phyloP scores from a whole-genome alignment of 495 filamentous ascomycete genomes.

The Penicillium pancosmium region DNA sequence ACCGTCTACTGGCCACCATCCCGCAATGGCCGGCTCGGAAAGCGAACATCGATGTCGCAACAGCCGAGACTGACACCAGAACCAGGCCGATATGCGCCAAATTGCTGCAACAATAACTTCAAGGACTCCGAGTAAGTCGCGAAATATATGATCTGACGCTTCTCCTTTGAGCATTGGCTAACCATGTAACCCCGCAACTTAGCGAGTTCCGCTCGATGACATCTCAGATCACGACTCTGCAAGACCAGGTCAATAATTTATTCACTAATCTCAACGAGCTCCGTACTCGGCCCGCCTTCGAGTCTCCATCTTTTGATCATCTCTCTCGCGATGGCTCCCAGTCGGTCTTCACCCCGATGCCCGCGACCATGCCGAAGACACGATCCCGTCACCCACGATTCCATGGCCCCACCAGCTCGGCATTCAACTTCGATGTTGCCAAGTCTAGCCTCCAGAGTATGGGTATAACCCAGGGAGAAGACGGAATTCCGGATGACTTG shows the following conservation, averaged over 20 bases:
- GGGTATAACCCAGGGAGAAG: slow-evolving; percentile 68
- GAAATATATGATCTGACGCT: slow-evolving; percentile 11
- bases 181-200: neutral
- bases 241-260: slow-evolving; percentile 80
- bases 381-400: slow-evolving; percentile 64
- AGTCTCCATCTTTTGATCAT: slow-evolving; percentile 41
- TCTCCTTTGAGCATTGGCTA: slow-evolving; percentile 6
- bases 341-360: slow-evolving; percentile 38
- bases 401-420: slow-evolving; percentile 82
- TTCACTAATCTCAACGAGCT: slow-evolving; percentile 70
- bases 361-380: slow-evolving; percentile 35
- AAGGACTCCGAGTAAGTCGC: slow-evolving; percentile 73
- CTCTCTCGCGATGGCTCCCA: slow-evolving; percentile 44
- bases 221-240: slow-evolving; percentile 70
- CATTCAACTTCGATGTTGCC: slow-evolving; percentile 84
- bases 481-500: slow-evolving; percentile 59
- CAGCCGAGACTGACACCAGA: slow-evolving; percentile 2
- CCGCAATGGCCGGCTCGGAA: slow-evolving; percentile 5
- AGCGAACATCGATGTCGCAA: slow-evolving; percentile 4
- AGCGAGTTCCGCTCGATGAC: slow-evolving; percentile 81
- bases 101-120: slow-evolving; percentile 81
- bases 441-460: slow-evolving; percentile 86
- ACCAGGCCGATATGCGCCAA: slow-evolving; percentile 76
- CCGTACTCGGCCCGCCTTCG: slow-evolving; percentile 42
- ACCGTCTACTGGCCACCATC: neutral